Evolutionary conservation across 2,329 filamentous ascomycete species (phyloP).

Genomic region (Fusarium albosuccineum): DNA sequence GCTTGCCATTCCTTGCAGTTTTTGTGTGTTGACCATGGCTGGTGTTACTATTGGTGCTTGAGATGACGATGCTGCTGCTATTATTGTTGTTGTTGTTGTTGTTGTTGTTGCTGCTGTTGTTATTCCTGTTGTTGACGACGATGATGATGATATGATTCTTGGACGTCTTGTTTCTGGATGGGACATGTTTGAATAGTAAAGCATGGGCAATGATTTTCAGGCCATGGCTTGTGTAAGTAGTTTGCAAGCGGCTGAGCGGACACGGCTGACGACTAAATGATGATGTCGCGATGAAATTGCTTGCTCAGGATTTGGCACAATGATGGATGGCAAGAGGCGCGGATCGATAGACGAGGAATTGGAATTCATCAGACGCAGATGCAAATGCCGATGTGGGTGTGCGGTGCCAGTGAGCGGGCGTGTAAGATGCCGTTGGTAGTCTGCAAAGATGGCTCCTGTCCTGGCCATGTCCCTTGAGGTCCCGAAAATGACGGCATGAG

Average conservation of each 20-base stretch:
- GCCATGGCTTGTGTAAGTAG: conserved; percentile 45
- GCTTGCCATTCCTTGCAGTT: conserved; percentile 37
- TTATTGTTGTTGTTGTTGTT: conserved; percentile 28
- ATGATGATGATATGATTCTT: conserved; percentile 39
- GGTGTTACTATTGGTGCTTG: conserved; percentile 23
- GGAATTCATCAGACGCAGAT: conserved; percentile 14
- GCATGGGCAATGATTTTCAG: conserved; percentile 37
- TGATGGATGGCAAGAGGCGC: conserved; percentile 21
- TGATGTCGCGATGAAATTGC: conserved; percentile 46
- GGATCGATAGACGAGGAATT: conserved; percentile 32
- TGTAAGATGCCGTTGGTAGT: conserved; percentile 10
- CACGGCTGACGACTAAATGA: conserved; percentile 50
- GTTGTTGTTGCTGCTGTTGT: conserved; percentile 19
- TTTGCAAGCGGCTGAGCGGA: conserved; percentile 43
- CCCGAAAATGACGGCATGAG: background rate
- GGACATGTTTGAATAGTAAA: conserved; percentile 46
- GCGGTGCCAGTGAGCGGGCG: background rate
- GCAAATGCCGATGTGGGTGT: background rate
- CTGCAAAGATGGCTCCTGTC: background rate
- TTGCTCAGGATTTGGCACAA: conserved; percentile 28
- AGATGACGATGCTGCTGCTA: conserved; percentile 16
- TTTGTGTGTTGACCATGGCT: conserved; percentile 26
- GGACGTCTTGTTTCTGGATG: conserved; percentile 41
- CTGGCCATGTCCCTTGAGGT: background rate
- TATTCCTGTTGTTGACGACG: conserved; percentile 30